These are phyloP conservation scores for Exophiala xenobiotica DNA, from an alignment of 2,329 filamentous ascomycete species.

Conservation along the genomic window DNA sequence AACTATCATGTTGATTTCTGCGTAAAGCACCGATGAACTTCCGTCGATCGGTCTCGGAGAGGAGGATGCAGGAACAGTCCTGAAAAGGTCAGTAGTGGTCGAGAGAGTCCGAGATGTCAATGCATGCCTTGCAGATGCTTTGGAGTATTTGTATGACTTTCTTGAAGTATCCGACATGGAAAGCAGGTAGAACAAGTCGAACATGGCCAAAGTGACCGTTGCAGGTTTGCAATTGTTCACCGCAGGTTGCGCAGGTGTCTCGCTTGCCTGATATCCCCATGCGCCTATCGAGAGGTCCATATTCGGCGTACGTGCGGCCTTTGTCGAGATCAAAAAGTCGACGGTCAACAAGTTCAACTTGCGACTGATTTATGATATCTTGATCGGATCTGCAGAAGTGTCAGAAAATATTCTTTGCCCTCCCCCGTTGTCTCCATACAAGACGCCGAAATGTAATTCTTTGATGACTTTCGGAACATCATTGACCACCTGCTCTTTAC, in stretches of 20 bases:
- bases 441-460: constrained; percentile 89
- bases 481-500: constrained; percentile 86
- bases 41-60: constrained; percentile 76
- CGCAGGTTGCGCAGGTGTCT: constrained; percentile 77
- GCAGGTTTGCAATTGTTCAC: constrained; percentile 76
- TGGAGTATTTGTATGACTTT: constrained; percentile 90
- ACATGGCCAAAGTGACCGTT: constrained; percentile 96
- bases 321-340: constrained; percentile 88
- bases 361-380: constrained; percentile 92
- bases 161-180: constrained; percentile 94
- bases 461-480: constrained; percentile 87
- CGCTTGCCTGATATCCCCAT: constrained; percentile 87
- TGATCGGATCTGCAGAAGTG: constrained; percentile 68
- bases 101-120: constrained; percentile 2
- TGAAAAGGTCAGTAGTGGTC: constrained; percentile 34
- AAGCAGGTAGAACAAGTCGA: constrained; percentile 82
- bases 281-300: constrained; percentile 85
- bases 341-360: constrained; percentile 90
- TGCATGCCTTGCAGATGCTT: constrained; percentile 77
- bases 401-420: constrained; percentile 7
- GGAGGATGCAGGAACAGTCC: constrained; percentile 79
- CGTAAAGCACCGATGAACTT: constrained; percentile 77
- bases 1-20: constrained; percentile 78
- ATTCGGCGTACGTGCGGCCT: constrained; percentile 69
- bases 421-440: constrained; percentile 53